Conservation (phyloP, 257 asterid species). For the Nicotiana undulata region DNA sequence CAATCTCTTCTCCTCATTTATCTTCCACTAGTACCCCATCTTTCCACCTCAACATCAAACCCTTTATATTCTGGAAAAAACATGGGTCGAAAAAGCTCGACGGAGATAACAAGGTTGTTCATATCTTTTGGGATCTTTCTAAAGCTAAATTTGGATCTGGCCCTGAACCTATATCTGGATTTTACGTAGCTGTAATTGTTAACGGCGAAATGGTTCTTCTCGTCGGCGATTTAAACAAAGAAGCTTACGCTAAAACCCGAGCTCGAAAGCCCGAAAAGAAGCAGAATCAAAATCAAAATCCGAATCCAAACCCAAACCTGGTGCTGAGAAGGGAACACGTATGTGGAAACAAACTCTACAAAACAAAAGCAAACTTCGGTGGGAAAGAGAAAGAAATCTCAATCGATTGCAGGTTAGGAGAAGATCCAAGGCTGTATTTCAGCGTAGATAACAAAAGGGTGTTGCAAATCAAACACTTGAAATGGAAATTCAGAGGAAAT, state of each 20-base stretch:
- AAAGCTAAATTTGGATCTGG: slow-evolving; percentile 44
- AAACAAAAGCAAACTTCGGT: slow-evolving; percentile 29
- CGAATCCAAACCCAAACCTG: slow-evolving; percentile 7
- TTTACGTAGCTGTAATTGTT: slow-evolving; percentile 30
- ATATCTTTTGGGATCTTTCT: slow-evolving; percentile 44
- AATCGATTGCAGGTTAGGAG: slow-evolving; percentile 33
- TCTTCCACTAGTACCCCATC: slow-evolving; percentile 4
- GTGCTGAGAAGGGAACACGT: slow-evolving; percentile 47
- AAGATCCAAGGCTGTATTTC: slow-evolving; percentile 32
- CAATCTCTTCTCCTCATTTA: background rate
- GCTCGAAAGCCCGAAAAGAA: background rate
- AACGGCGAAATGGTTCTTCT: slow-evolving; percentile 32
- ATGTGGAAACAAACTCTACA: slow-evolving; percentile 35
- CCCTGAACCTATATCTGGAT: slow-evolving; percentile 51
- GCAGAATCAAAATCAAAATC: no score
- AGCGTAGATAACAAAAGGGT: slow-evolving; percentile 28
- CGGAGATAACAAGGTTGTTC: slow-evolving; percentile 5
- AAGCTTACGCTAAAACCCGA: slow-evolving; percentile 16
- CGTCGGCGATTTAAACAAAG: slow-evolving; percentile 34
- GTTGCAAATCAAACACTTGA: slow-evolving; percentile 44
- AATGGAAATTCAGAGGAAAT: slow-evolving; percentile 64
- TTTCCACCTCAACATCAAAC: slow-evolving; percentile 40
- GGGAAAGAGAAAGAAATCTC: slow-evolving; percentile 29
- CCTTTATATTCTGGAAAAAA: slow-evolving; percentile 32
- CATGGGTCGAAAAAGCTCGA: slow-evolving; percentile 35